Evolutionary conservation across 805 yeast species (phyloP).

Genomic region (Teunomyces barrocoloradensis): DNA sequence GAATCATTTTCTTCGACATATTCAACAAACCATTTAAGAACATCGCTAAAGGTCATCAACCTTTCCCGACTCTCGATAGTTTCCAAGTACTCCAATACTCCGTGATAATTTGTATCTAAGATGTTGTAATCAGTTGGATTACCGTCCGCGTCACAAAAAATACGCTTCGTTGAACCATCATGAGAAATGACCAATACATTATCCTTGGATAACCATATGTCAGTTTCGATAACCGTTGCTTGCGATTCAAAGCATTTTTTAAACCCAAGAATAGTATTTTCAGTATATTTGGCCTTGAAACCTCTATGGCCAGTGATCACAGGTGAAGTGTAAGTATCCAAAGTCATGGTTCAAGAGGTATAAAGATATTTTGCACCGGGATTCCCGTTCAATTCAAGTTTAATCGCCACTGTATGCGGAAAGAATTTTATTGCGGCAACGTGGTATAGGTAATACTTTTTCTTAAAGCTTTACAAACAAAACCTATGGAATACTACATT

Average conservation of each 20-base stretch:
- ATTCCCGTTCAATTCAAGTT: background rate
- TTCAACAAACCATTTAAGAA: constrained; percentile 31
- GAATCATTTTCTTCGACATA: constrained; percentile 16
- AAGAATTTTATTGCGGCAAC: background rate
- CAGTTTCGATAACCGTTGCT: constrained; percentile 42
- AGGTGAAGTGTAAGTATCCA: constrained; percentile 14
- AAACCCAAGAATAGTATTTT: constrained; percentile 40
- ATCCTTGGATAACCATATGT: constrained; percentile 39
- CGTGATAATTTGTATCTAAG: constrained; percentile 28
- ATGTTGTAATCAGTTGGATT: constrained; percentile 34
- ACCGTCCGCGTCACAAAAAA: constrained; percentile 35
- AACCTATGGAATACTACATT: no score
- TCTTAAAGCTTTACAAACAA: background rate
- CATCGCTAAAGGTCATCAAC: constrained; percentile 28
- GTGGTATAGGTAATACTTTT: background rate
- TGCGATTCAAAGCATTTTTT: constrained; percentile 35
- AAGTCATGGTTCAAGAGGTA: background rate
- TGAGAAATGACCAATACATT: constrained; percentile 39
- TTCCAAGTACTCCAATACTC: constrained; percentile 23
- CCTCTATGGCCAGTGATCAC: constrained; percentile 44
- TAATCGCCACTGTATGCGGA: background rate
- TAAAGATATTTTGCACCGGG: background rate
- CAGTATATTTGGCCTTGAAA: constrained; percentile 38
- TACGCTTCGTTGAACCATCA: constrained; percentile 37
- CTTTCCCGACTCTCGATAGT: constrained; percentile 34